These are phyloP conservation scores for Candida sanyaensis DNA, from an alignment of 1,139 yeast species.

Conservation along the genomic window DNA sequence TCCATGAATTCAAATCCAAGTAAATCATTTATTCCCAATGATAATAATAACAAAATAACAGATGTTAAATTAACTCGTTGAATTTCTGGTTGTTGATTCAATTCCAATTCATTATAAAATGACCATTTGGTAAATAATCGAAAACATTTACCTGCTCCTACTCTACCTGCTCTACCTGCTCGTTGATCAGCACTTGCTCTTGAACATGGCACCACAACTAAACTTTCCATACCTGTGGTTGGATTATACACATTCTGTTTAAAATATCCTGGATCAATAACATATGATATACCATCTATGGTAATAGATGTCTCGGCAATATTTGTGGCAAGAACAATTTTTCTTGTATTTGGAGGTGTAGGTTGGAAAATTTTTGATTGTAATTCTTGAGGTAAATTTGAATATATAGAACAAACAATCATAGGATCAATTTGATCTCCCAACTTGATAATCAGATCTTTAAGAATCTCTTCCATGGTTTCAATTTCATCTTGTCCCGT, in stretches of 20 bases:
- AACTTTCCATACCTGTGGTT: constrained; percentile 90
- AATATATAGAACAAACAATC: constrained; percentile 88
- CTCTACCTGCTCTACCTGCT: constrained; percentile 99
- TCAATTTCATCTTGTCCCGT: constrained; percentile 99
- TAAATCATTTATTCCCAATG: constrained; percentile 90
- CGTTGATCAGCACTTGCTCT: constrained; percentile 98
- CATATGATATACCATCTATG: constrained; percentile 95
- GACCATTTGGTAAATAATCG: constrained; percentile 90
- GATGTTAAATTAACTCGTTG: constrained; percentile 87
- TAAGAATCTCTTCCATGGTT: constrained; percentile 86
- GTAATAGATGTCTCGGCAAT: constrained; percentile 98
- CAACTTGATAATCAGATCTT: constrained; percentile 46
- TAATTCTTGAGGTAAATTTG: constrained; percentile 93
- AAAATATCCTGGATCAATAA: constrained; percentile 96
- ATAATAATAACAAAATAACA: constrained; percentile 89
- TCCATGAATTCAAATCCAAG: constrained; percentile 99
- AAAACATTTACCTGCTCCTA: constrained; percentile 97
- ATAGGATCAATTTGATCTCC: constrained; percentile 89
- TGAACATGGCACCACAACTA: constrained; percentile 93
- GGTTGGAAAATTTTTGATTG: constrained; percentile 86
- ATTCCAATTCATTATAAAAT: constrained; percentile 88
- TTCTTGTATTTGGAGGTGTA: constrained; percentile 87
- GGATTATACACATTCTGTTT: constrained; percentile 98
- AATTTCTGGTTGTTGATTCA: constrained; percentile 95
- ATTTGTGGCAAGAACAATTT: constrained; percentile 88